A percentile compares a stretch with the other conserved stretches of the same genome.
Evolutionary conservation across 169 alveolate genomes (phyloP).

Genomic region (Theileria annulata): DNA sequence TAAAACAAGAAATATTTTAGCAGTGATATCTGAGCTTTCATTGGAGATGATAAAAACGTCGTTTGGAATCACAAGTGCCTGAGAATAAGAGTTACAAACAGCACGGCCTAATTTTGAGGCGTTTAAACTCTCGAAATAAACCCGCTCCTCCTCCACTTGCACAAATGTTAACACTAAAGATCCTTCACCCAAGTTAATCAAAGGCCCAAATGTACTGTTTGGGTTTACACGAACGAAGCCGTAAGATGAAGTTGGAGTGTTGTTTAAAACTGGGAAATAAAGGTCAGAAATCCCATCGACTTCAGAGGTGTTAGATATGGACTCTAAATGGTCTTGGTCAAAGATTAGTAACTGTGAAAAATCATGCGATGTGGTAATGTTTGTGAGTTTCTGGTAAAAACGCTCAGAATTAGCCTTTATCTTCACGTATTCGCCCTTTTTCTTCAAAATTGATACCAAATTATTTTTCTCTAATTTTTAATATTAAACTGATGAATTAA

Average conservation of each 20-base stretch:
- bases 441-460: not conserved
- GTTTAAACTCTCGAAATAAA: constrained; percentile 55
- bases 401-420: constrained; percentile 45
- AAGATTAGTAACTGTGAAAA: constrained; percentile 43
- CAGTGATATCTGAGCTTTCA: constrained; percentile 38
- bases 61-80: constrained; percentile 55
- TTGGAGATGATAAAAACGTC: constrained; percentile 54
- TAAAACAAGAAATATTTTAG: constrained; percentile 37
- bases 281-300: constrained; percentile 8
- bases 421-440: constrained; percentile 18
- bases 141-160: constrained; percentile 27
- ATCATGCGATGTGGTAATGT: constrained; percentile 10
- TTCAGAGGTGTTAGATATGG: not conserved
- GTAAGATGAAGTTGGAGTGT: constrained; percentile 29
- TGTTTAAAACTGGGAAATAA: constrained; percentile 26
- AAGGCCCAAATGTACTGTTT: constrained; percentile 46
- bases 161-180: constrained; percentile 47
- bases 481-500: not conserved
- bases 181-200: constrained; percentile 43
- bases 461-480: not conserved
- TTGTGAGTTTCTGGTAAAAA: constrained; percentile 11
- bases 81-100: constrained; percentile 39
- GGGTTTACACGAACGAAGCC: constrained; percentile 39
- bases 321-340: constrained; percentile 6
- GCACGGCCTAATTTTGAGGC: constrained; percentile 18